phyloP scores from a whole-genome alignment of 2,329 filamentous ascomycete species.

The Aureobasidium lini region DNA sequence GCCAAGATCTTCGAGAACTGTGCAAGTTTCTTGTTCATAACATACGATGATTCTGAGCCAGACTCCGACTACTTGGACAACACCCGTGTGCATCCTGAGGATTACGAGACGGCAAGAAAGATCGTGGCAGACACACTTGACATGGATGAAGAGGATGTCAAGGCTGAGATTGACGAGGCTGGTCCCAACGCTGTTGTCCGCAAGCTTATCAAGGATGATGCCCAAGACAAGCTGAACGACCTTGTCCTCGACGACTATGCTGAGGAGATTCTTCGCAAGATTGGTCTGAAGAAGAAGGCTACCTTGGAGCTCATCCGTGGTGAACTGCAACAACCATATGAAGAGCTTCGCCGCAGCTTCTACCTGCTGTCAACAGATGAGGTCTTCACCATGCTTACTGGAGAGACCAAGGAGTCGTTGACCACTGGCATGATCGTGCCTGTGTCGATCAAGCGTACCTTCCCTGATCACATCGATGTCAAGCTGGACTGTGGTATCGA shows the following conservation, averaged over 20 bases:
- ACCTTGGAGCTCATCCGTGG: constrained; percentile 94
- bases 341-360: constrained; percentile 83
- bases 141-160: constrained; percentile 95
- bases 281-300: constrained; percentile 88
- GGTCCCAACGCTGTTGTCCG: constrained; percentile 85
- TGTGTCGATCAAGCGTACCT: constrained; percentile 78
- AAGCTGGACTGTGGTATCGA: constrained; percentile 93
- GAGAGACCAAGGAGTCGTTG: constrained; percentile 78
- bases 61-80: constrained; percentile 90
- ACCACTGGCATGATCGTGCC: constrained; percentile 88
- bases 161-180: constrained; percentile 84
- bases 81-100: constrained; percentile 94
- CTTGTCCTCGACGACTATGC: constrained; percentile 95
- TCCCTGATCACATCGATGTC: constrained; percentile 86
- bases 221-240: constrained; percentile 92
- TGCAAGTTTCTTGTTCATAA: constrained; percentile 87
- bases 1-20: constrained; percentile 94
- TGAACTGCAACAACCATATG: constrained; percentile 85
- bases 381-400: constrained; percentile 93
- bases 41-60: constrained; percentile 74
- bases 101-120: constrained; percentile 95
- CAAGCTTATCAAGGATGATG: constrained; percentile 89
- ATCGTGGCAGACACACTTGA: constrained; percentile 97
- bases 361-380: constrained; percentile 62
- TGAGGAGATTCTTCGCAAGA: constrained; percentile 85